These are phyloP conservation scores for Berberis thunbergii DNA, from an alignment of 164 flowering plant species.

Conservation along the genomic window DNA sequence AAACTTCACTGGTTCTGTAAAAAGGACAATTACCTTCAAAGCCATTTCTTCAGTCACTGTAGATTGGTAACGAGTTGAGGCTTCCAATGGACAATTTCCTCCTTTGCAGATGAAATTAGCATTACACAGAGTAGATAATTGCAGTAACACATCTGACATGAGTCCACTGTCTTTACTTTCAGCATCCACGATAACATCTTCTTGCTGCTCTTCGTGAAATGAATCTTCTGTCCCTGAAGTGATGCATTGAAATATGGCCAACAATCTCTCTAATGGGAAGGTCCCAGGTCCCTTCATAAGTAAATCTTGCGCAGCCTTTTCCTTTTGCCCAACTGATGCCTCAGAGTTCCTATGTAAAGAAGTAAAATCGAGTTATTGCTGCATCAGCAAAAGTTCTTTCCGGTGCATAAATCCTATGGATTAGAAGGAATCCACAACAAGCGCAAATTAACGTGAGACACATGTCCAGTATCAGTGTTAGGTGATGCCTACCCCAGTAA, in stretches of 20 bases:
- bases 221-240: conserved; percentile 54
- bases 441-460: too few relatives aligned
- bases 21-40: conserved; percentile 44
- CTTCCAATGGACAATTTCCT: conserved; percentile 86
- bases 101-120: conserved; percentile 84
- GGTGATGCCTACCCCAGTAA: too few relatives aligned
- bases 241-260: conserved; percentile 91
- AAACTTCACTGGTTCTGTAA: background rate
- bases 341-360: conserved; percentile 46
- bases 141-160: conserved; percentile 83
- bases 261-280: conserved; percentile 81
- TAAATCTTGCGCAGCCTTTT: conserved; percentile 59
- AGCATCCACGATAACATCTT: conserved; percentile 11
- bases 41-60: conserved; percentile 72
- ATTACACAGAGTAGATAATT: conserved; percentile 85
- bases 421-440: too few relatives aligned
- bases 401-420: too few relatives aligned
- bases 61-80: conserved; percentile 71
- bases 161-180: conserved; percentile 31
- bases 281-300: conserved; percentile 93
- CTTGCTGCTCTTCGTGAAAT: conserved; percentile 36
- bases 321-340: conserved; percentile 55
- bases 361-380: background rate
- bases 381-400: too few relatives aligned
- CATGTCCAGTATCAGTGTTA: too few relatives aligned